These are phyloP conservation scores for Neurospora intermedia DNA, from an alignment of 495 filamentous ascomycete species.

Conservation along the genomic window DNA sequence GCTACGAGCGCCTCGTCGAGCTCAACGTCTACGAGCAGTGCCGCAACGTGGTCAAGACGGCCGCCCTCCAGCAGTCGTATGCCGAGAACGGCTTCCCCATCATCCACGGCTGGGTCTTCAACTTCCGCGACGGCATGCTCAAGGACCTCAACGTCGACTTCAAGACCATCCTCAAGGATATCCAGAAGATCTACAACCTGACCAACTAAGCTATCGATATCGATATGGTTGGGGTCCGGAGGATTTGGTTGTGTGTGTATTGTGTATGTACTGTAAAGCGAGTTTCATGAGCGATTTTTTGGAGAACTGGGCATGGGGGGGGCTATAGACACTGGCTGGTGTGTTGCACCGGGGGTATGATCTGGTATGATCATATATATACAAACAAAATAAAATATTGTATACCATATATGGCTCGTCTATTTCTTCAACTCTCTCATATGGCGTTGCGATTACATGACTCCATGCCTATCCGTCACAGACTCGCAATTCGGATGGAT, in stretches of 20 bases:
- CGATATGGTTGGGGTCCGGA: too few species aligned
- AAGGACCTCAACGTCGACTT: conserved; percentile 44
- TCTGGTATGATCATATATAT: neutral
- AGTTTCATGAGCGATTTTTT: neutral
- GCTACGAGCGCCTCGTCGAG: conserved; percentile 48
- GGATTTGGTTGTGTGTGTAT: neutral
- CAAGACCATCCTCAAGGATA: conserved; percentile 30
- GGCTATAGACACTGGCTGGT: neutral
- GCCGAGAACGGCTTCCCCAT: conserved; percentile 40
- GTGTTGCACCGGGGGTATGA: neutral
- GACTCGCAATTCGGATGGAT: neutral
- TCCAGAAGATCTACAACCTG: conserved; percentile 48
- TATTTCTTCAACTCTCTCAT: neutral
- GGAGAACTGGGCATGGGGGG: neutral
- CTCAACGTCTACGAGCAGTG: conserved; percentile 50
- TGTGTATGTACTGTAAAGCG: neutral
- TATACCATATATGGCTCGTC: neutral
- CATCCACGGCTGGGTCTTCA: conserved; percentile 49
- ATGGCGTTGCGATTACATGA: neutral
- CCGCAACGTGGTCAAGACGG: conserved; percentile 49
- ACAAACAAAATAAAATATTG: neutral
- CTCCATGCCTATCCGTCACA: neutral
- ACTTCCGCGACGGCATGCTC: conserved; percentile 39
- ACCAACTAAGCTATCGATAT: conserved; percentile 12
- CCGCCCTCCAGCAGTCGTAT: conserved; percentile 43